A percentile compares a stretch with the other conserved stretches of the same genome.
phyloP scores from a whole-genome alignment of 257 asterid species.

The Misopates orontium region DNA sequence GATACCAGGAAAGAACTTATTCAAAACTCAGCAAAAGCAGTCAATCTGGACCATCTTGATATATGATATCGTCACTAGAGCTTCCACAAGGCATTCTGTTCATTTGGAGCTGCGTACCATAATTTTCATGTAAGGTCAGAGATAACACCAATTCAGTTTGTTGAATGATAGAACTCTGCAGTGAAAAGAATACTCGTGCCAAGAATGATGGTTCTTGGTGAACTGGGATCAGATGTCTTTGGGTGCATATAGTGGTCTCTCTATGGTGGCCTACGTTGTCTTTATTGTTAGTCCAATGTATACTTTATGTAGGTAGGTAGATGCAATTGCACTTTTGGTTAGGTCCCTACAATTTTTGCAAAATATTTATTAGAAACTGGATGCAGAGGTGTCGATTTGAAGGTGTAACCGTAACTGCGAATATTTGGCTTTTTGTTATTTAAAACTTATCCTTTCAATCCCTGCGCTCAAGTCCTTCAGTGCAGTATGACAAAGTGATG shows the following conservation, averaged over 20 bases:
- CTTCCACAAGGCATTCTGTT: background rate
- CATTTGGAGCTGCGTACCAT: background rate
- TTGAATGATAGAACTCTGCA: background rate
- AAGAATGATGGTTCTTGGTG: constrained; percentile 3
- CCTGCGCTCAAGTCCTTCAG: too few relatives aligned
- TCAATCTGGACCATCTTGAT: constrained; percentile 73
- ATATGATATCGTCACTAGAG: constrained; percentile 39
- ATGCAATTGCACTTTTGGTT: constrained; percentile 15
- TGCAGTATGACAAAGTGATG: too few relatives aligned
- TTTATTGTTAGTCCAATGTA: constrained; percentile 15
- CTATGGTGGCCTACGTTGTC: constrained; percentile 2
- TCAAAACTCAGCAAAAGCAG: constrained; percentile 47
- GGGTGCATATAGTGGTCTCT: background rate
- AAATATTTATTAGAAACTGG: constrained; percentile 5
- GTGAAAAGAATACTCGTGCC: background rate
- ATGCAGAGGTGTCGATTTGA: background rate
- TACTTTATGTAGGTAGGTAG: constrained; percentile 20
- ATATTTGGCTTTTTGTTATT: background rate
- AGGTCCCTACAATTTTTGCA: background rate
- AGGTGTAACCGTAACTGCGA: background rate
- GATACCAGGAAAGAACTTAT: constrained; percentile 82
- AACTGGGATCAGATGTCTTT: background rate
- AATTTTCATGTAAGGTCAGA: background rate
- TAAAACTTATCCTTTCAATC: too few relatives aligned
- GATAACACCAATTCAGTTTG: background rate